These are phyloP conservation scores for Clitopilus hobsonii DNA, from an alignment of 768 basidiomycete genomes.

Conservation along the genomic window DNA sequence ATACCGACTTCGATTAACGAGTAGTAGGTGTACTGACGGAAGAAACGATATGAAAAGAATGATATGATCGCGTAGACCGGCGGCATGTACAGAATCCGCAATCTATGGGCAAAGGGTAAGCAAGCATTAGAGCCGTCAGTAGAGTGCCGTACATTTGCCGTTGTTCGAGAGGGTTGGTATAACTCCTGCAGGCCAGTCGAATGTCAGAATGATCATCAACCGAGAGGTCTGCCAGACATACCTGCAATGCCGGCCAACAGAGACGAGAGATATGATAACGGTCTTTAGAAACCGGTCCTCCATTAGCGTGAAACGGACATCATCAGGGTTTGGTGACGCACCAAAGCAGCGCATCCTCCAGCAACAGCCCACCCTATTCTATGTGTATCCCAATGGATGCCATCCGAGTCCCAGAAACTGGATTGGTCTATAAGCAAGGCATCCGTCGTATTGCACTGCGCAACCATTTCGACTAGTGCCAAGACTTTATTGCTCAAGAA, in stretches of 20 bases:
- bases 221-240: conserved; percentile 22
- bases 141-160: conserved; percentile 64
- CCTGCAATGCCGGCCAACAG: conserved; percentile 63
- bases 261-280: conserved; percentile 49
- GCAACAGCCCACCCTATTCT: conserved; percentile 73
- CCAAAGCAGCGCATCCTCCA: conserved; percentile 53
- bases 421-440: conserved; percentile 47
- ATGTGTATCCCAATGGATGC: conserved; percentile 56
- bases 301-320: background rate
- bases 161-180: conserved; percentile 67
- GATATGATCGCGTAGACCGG: conserved; percentile 77
- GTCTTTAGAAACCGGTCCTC: conserved; percentile 36
- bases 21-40: conserved; percentile 62
- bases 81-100: conserved; percentile 85
- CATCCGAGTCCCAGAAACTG: conserved; percentile 53
- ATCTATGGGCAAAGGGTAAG: conserved; percentile 27
- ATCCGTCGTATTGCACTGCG: conserved; percentile 48
- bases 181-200: conserved; percentile 47
- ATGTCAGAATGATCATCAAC: background rate
- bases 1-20: conserved; percentile 41
- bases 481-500: no score
- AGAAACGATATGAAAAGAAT: conserved; percentile 83
- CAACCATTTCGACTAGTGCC: background rate
- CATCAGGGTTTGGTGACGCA: conserved; percentile 22
- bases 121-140: background rate